A percentile compares a stretch with the other conserved stretches of the same genome.
phyloP scores from a whole-genome alignment of 2,329 filamentous ascomycete species.

The Exophiala sideris region DNA sequence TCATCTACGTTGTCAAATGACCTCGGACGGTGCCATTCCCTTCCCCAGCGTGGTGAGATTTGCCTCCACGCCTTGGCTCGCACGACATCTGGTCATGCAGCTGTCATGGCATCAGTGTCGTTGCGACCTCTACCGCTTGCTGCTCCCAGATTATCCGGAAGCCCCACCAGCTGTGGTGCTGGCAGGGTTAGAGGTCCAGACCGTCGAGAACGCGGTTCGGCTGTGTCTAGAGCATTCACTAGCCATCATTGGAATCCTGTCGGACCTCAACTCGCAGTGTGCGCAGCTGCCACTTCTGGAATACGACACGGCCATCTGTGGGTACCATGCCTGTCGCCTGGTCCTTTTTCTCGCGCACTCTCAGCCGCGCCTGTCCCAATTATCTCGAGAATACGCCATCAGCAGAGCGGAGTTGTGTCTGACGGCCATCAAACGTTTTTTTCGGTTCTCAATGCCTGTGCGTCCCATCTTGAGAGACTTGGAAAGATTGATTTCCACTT shows the following conservation, averaged over 20 bases:
- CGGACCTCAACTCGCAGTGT: too few relatives aligned
- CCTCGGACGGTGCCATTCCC: too few relatives aligned
- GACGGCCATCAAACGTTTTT: conserved; percentile 1
- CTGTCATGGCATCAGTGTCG: conserved; percentile 5
- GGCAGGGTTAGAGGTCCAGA: too few relatives aligned
- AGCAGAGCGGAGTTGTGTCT: conserved; percentile 1
- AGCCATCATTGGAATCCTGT: too few relatives aligned
- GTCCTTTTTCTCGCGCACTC: not conserved
- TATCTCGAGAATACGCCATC: not conserved
- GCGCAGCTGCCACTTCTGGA: not conserved
- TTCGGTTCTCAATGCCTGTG: not conserved
- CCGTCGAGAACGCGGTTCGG: too few relatives aligned
- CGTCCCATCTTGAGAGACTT: not conserved
- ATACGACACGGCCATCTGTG: conserved; percentile 2
- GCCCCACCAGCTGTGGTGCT: not conserved
- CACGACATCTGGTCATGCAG: conserved; percentile 2
- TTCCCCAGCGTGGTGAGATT: not conserved
- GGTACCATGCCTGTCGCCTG: not conserved
- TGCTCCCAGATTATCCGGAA: conserved; percentile 1
- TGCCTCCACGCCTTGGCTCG: conserved; percentile 1
- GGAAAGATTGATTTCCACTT: not conserved
- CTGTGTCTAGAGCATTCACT: too few relatives aligned
- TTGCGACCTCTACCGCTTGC: conserved; percentile 1
- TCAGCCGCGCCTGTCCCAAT: not conserved
- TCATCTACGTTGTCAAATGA: too few relatives aligned